phyloP scores from a whole-genome alignment of 345 rosid species.

The Stellera chamaejasme region DNA sequence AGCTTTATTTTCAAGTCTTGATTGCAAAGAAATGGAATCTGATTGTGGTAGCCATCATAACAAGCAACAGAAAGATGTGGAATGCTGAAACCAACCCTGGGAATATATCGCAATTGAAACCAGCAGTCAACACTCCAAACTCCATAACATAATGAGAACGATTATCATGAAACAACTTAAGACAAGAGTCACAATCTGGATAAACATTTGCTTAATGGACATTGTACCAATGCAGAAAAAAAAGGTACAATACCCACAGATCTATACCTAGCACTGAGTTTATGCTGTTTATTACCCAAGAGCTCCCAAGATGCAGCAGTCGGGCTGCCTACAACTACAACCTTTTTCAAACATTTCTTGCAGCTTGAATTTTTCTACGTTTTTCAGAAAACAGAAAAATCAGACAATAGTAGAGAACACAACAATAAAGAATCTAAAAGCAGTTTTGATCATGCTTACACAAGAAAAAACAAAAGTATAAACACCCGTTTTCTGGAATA shows the following conservation, averaged over 20 bases:
- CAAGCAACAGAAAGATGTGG: slow-evolving; percentile 33
- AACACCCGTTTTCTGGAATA: slow-evolving; percentile 42
- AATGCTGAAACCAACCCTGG: slow-evolving; percentile 54
- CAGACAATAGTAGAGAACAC: background rate
- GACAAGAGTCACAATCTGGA: too few relatives aligned
- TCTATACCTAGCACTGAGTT: slow-evolving; percentile 21
- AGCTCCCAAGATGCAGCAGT: slow-evolving; percentile 41
- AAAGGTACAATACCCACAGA: background rate
- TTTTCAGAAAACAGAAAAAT: slow-evolving; percentile 1
- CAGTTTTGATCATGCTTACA: slow-evolving; percentile 29
- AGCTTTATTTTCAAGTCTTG: slow-evolving; percentile 34
- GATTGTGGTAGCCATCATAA: slow-evolving; percentile 40
- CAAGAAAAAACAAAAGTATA: slow-evolving; percentile 43
- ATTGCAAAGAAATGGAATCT: slow-evolving; percentile 25
- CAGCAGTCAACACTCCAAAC: background rate
- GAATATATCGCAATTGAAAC: background rate
- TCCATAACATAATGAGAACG: background rate
- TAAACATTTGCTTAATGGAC: too few relatives aligned
- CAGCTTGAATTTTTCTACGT: slow-evolving; percentile 31
- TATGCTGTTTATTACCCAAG: slow-evolving; percentile 14
- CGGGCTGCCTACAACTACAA: slow-evolving; percentile 36
- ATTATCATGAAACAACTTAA: too few relatives aligned
- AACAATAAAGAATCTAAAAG: background rate
- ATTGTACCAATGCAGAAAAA: background rate
- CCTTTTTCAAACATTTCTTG: slow-evolving; percentile 26